Percentiles rank a stretch among this genome's conserved stretches.
phyloP scores from a whole-genome alignment of 306 rosid genomes.

The Prunus dulcis region DNA sequence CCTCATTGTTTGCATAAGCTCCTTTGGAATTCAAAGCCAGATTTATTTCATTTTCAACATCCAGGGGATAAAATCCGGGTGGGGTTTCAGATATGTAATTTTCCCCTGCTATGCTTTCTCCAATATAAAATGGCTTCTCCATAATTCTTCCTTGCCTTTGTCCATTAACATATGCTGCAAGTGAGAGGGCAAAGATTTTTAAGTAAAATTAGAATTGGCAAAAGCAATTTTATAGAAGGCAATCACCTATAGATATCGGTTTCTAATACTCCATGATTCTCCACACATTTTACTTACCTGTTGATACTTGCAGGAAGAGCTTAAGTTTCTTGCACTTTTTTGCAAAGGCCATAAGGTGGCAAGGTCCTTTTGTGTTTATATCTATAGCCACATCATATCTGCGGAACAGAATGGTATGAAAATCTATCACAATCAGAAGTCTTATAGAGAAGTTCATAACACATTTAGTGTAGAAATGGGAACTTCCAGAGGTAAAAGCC shows the following conservation, averaged over 20 bases:
- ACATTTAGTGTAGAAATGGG: background rate
- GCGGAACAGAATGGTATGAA: background rate
- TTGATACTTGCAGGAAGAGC: slow-evolving; percentile 89
- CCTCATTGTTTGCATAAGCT: slow-evolving; percentile 39
- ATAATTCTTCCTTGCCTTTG: slow-evolving; percentile 85
- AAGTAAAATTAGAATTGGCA: background rate
- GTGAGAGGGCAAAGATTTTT: slow-evolving; percentile 9
- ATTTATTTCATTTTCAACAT: slow-evolving; percentile 69
- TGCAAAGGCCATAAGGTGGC: slow-evolving; percentile 73
- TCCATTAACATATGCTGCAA: slow-evolving; percentile 90
- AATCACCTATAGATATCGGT: no score
- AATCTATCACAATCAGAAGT: slow-evolving; percentile 2
- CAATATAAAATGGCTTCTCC: slow-evolving; percentile 74
- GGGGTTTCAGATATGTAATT: slow-evolving; percentile 38
- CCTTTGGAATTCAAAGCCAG: slow-evolving; percentile 46
- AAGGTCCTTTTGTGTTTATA: slow-evolving; percentile 85
- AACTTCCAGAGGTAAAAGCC: background rate
- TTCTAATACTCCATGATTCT: background rate
- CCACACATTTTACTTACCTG: slow-evolving; percentile 43
- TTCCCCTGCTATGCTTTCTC: slow-evolving; percentile 72
- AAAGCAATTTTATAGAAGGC: background rate
- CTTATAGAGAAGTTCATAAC: background rate
- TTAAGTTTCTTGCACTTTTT: slow-evolving; percentile 81
- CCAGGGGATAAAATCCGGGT: slow-evolving; percentile 44
- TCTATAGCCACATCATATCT: slow-evolving; percentile 86